A percentile compares a stretch with the other conserved stretches of the same genome.
Conservation (phyloP, 2,329 filamentous ascomycete species). For the Talaromyces pinophilus region DNA sequence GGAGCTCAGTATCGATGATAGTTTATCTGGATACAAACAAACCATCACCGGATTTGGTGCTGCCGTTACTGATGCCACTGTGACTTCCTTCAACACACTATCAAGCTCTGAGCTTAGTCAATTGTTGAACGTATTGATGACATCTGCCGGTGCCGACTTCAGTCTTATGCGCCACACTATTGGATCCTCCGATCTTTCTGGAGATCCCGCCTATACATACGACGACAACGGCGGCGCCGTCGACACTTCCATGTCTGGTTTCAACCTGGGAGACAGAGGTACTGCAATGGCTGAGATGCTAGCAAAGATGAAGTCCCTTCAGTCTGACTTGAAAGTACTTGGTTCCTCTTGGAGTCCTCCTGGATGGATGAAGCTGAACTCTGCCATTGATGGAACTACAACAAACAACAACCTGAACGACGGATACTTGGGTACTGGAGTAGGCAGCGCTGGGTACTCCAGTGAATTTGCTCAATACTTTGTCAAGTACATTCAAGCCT, state of each 20-base stretch:
- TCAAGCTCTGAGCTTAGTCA: neutral
- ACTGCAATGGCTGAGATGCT: conserved; percentile 15
- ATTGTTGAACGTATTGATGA: conserved; percentile 13
- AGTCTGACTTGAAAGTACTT: conserved; percentile 13
- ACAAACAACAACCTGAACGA: conserved; percentile 15
- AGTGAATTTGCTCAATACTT: conserved; percentile 20
- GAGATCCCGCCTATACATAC: conserved; percentile 18
- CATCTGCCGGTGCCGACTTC: conserved; percentile 15
- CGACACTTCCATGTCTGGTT: neutral
- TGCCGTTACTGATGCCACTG: conserved; percentile 19
- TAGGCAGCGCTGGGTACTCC: neutral
- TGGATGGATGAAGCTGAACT: conserved; percentile 18
- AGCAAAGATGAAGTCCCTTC: conserved; percentile 17
- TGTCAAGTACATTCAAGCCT: conserved; percentile 20
- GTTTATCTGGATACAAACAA: conserved; percentile 18
- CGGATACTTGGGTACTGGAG: conserved; percentile 1
- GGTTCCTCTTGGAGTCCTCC: conserved; percentile 19
- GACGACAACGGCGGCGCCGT: conserved; percentile 12
- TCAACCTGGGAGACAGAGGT: conserved; percentile 16
- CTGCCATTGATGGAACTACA: neutral
- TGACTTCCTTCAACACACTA: conserved; percentile 15
- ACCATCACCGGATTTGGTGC: conserved; percentile 17
- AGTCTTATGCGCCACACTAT: conserved; percentile 18
- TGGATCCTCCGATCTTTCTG: conserved; percentile 17
- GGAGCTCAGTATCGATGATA: conserved; percentile 18